These are phyloP conservation scores for Yarrowia sp. DNA, from an alignment of 805 yeast species.

Conservation along the genomic window DNA sequence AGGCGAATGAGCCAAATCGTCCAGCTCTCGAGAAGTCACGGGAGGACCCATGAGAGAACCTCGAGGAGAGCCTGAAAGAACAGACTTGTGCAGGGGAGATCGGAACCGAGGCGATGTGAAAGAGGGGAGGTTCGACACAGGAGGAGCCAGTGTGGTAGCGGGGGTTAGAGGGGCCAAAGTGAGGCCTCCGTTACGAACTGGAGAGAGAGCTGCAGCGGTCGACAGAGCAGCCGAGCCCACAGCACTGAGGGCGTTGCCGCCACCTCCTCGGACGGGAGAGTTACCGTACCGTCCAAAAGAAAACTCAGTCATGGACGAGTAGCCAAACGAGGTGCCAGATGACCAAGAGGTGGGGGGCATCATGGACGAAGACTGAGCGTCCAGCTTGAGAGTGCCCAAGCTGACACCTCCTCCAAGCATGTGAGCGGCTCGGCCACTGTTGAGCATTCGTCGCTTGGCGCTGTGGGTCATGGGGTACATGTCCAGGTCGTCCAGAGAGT, in stretches of 20 bases:
- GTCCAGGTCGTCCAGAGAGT: constrained; percentile 20
- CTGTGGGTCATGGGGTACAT: constrained; percentile 18
- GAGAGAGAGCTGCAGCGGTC: constrained; percentile 9
- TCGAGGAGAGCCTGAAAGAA: constrained; percentile 7
- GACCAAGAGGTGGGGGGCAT: constrained; percentile 18
- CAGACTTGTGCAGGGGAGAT: constrained; percentile 19
- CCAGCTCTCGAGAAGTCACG: constrained; percentile 5
- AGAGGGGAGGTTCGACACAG: constrained; percentile 2
- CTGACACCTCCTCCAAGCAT: constrained; percentile 13
- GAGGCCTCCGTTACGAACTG: constrained; percentile 26
- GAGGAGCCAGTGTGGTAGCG: constrained; percentile 23
- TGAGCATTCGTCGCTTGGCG: constrained; percentile 25
- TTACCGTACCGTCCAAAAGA: constrained; percentile 9
- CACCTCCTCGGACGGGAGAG: constrained; percentile 14
- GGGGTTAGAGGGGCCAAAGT: constrained; percentile 30
- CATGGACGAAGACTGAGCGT: constrained; percentile 6
- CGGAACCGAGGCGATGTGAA: constrained; percentile 18
- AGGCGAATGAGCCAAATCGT: constrained; percentile 2
- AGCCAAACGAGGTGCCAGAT: constrained; percentile 17
- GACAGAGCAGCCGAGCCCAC: constrained; percentile 12
- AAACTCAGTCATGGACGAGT: constrained; percentile 24
- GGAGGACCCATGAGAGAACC: constrained; percentile 14
- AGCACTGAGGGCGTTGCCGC: constrained; percentile 4
- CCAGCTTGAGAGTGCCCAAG: constrained; percentile 13
- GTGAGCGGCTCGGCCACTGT: constrained; percentile 13